Conservation (phyloP, 345 rosid species). For the Reutealis trisperma region DNA sequence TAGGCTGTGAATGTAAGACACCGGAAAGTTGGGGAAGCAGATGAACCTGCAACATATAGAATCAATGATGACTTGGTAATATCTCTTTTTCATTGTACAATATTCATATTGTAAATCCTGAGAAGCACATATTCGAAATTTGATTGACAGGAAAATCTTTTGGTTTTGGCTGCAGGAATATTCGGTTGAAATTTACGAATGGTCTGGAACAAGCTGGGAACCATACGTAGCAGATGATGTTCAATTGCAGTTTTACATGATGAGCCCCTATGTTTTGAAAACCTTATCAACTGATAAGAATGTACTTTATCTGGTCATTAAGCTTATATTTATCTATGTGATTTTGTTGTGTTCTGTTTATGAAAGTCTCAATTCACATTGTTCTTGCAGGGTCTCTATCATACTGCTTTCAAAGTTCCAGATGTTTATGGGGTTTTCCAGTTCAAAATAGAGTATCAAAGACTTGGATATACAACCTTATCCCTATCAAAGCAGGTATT, state of each 20-base stretch:
- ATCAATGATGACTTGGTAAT: slow-evolving; percentile 63
- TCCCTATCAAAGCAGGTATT: slow-evolving; percentile 67
- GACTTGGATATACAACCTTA: slow-evolving; percentile 58
- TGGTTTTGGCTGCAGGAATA: slow-evolving; percentile 43
- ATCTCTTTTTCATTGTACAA: background rate
- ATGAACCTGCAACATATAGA: slow-evolving; percentile 57
- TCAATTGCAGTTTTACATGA: slow-evolving; percentile 68
- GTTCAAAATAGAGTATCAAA: slow-evolving; percentile 59
- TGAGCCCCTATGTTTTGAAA: slow-evolving; percentile 65
- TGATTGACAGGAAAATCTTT: background rate
- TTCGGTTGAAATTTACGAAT: slow-evolving; percentile 58
- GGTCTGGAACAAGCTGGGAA: slow-evolving; percentile 71
- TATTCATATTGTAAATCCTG: background rate
- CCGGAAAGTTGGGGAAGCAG: slow-evolving; percentile 49
- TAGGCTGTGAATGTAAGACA: slow-evolving; percentile 55
- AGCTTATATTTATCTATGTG: background rate
- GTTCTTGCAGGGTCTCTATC: slow-evolving; percentile 49
- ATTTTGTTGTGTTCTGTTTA: background rate
- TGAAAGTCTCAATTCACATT: background rate
- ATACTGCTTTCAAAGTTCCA: slow-evolving; percentile 58
- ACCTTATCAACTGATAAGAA: slow-evolving; percentile 50
- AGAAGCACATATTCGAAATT: background rate
- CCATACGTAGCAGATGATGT: slow-evolving; percentile 55
- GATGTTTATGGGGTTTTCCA: slow-evolving; percentile 74
- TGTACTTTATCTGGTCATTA: slow-evolving; percentile 24